phyloP scores from a whole-genome alignment of 164 flowering plant species.

The Amborella trichopoda region DNA sequence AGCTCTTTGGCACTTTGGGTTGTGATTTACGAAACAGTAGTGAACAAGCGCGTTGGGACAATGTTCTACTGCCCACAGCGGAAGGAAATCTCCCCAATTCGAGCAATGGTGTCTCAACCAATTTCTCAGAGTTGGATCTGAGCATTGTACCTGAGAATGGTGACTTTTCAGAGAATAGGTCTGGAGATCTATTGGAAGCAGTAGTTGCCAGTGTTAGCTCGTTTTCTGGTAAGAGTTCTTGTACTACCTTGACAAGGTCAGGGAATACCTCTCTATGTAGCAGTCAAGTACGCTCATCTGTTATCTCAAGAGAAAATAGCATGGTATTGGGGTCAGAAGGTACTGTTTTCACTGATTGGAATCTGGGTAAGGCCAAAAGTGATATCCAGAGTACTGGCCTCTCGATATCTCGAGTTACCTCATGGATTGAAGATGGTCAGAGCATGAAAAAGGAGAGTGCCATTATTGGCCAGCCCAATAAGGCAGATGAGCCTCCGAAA shows the following conservation, averaged over 20 bases:
- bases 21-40: slow-evolving; percentile 14
- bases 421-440: slow-evolving; percentile 50
- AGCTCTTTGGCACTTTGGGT: slow-evolving; percentile 25
- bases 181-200: slow-evolving; percentile 40
- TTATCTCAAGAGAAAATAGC: slow-evolving; percentile 22
- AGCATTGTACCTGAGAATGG: slow-evolving; percentile 15
- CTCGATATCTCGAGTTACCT: slow-evolving; percentile 34
- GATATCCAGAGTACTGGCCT: slow-evolving; percentile 19
- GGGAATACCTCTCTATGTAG: slow-evolving; percentile 18
- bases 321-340: background rate
- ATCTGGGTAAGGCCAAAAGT: slow-evolving; percentile 12
- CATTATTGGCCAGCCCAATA: slow-evolving; percentile 17
- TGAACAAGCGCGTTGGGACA: slow-evolving; percentile 24
- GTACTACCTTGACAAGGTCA: slow-evolving; percentile 28
- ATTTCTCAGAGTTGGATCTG: slow-evolving; percentile 26
- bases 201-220: slow-evolving; percentile 14
- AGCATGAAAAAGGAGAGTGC: slow-evolving; percentile 28
- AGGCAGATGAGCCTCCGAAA: slow-evolving; percentile 36
- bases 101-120: slow-evolving; percentile 17
- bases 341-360: slow-evolving; percentile 1
- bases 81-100: slow-evolving; percentile 11
- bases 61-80: slow-evolving; percentile 18
- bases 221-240: slow-evolving; percentile 19
- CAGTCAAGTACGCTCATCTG: slow-evolving; percentile 21
- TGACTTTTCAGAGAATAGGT: slow-evolving; percentile 51